Conservation (phyloP, 495 filamentous ascomycete genomes). For the Neurospora hispaniola region DNA sequence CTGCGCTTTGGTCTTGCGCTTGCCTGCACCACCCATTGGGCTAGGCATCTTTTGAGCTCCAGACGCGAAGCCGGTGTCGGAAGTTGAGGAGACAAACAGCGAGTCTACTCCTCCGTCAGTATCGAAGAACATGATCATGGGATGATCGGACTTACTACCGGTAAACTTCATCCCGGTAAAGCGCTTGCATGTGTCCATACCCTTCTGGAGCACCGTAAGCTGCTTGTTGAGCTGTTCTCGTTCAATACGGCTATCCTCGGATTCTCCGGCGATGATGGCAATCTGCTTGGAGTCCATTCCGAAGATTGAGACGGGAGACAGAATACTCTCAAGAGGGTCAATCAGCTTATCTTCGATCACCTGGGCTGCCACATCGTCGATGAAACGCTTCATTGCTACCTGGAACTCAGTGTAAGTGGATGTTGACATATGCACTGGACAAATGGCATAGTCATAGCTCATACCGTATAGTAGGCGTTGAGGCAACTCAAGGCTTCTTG, state of each 20-base stretch:
- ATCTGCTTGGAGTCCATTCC: slow-evolving; percentile 35
- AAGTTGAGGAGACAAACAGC: neutral
- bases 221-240: slow-evolving; percentile 44
- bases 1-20: neutral
- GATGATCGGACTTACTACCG: slow-evolving; percentile 1
- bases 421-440: neutral
- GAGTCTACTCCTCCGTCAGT: slow-evolving; percentile 8
- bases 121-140: neutral
- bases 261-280: slow-evolving; percentile 43
- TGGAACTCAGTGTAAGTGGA: slow-evolving; percentile 18
- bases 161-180: slow-evolving; percentile 22
- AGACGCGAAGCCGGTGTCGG: neutral
- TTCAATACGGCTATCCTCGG: slow-evolving; percentile 33
- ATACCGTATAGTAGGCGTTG: slow-evolving; percentile 41
- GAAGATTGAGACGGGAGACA: slow-evolving; percentile 34
- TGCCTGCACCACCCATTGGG: neutral
- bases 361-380: slow-evolving; percentile 50
- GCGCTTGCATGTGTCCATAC: slow-evolving; percentile 38
- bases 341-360: slow-evolving; percentile 52
- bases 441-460: slow-evolving; percentile 13
- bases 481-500: slow-evolving; percentile 38
- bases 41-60: neutral
- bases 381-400: slow-evolving; percentile 51
- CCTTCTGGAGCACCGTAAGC: slow-evolving; percentile 37
- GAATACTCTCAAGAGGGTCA: slow-evolving; percentile 27